Evolutionary conservation across 345 rosid species (phyloP).

Genomic region (Leavenworthia alabamica): DNA sequence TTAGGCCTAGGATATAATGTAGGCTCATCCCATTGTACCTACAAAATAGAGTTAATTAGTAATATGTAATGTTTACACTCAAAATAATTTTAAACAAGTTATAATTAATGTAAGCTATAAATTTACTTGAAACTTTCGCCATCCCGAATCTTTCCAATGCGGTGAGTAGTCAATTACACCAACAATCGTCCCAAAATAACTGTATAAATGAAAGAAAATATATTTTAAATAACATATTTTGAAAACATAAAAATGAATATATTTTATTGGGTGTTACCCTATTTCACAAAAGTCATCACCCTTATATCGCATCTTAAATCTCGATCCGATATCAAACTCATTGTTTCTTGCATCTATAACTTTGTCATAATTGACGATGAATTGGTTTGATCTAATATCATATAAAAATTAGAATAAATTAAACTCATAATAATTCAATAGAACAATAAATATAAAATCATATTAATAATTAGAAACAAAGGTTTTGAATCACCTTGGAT

Average conservation of each 20-base stretch:
- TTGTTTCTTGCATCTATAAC: conserved; percentile 47
- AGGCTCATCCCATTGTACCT: conserved; percentile 55
- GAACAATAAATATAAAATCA: neutral
- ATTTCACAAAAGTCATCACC: conserved; percentile 35
- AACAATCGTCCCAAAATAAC: neutral
- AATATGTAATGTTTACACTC: too few species aligned
- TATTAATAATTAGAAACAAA: too few species aligned
- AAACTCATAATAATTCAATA: neutral
- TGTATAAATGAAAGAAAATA: too few species aligned
- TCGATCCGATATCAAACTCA: conserved; percentile 36
- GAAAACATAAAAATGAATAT: too few species aligned
- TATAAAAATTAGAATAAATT: neutral
- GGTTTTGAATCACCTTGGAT: neutral
- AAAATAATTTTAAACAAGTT: too few species aligned
- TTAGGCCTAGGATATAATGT: conserved; percentile 49
- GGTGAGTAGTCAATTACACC: neutral
- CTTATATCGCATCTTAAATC: conserved; percentile 61
- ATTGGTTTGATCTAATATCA: neutral
- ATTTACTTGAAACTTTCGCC: neutral
- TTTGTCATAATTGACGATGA: neutral
- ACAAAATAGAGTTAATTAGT: too few species aligned
- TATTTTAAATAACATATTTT: too few species aligned
- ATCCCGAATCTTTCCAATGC: neutral
- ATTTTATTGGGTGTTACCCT: neutral
- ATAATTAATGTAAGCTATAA: too few species aligned